These are phyloP conservation scores for Sporothrix brunneoviolacea DNA, from an alignment of 2,329 filamentous ascomycete genomes.

Conservation along the genomic window DNA sequence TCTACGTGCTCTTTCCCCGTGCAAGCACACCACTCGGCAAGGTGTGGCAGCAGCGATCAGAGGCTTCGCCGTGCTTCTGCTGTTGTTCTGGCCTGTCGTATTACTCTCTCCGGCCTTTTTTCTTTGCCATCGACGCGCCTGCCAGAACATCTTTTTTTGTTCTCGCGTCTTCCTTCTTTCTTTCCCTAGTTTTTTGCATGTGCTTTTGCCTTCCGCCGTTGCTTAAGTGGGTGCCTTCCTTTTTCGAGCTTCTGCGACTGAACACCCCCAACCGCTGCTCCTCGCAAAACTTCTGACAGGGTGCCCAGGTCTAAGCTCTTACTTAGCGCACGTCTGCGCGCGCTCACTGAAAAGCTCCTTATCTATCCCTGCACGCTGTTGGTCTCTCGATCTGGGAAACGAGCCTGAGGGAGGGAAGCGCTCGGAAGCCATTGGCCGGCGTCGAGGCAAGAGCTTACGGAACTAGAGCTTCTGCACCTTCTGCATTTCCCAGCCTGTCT, in stretches of 20 bases:
- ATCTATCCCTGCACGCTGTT: background rate
- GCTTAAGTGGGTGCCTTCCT: constrained; percentile 2
- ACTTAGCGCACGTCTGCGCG: background rate
- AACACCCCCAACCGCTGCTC: background rate
- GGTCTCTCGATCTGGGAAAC: background rate
- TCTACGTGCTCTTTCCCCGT: constrained; percentile 2
- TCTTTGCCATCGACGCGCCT: too few relatives aligned
- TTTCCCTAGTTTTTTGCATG: constrained; percentile 12
- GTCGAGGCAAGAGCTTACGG: background rate
- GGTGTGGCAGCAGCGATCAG: background rate
- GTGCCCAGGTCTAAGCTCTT: too few relatives aligned
- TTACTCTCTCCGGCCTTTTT: background rate
- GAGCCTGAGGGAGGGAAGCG: background rate
- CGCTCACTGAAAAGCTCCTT: background rate
- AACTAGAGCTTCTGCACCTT: too few relatives aligned
- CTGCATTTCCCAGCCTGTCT: background rate
- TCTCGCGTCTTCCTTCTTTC: background rate
- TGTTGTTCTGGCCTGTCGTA: background rate
- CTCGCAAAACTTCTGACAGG: too few relatives aligned
- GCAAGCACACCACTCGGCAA: constrained; percentile 9
- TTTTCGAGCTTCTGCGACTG: background rate
- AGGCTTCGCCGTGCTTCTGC: background rate
- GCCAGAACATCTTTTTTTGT: background rate
- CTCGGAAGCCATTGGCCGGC: background rate
- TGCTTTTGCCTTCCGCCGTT: constrained; percentile 9